phyloP scores from a whole-genome alignment of 179 eudicot genomes.

The Sideroxylon spinosum region DNA sequence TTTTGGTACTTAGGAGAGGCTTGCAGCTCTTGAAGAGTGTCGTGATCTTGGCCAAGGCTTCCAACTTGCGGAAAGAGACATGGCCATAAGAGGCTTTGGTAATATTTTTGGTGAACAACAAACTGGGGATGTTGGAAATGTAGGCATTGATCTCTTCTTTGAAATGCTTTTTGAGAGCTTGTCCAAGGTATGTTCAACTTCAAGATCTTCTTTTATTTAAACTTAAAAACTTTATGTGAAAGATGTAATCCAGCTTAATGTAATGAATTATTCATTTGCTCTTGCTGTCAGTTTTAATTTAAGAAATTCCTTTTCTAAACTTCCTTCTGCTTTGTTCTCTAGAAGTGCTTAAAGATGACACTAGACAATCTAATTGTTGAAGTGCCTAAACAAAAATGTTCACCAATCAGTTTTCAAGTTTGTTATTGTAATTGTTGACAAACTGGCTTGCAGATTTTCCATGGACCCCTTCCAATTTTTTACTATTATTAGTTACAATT shows the following conservation, averaged over 20 bases:
- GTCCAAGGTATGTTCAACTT: slow-evolving; percentile 55
- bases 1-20: slow-evolving; percentile 62
- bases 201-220: not conserved
- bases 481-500: not conserved
- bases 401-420: not conserved
- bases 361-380: not conserved
- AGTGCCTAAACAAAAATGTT: not conserved
- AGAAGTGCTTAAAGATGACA: not conserved
- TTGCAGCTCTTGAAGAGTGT: slow-evolving; percentile 91
- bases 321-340: slow-evolving; percentile 4
- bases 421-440: not conserved
- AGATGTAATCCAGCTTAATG: not conserved
- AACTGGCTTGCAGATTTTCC: slow-evolving; percentile 14
- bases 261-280: not conserved
- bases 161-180: slow-evolving; percentile 98
- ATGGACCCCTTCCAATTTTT: not conserved
- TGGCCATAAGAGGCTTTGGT: slow-evolving; percentile 97
- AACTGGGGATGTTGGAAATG: slow-evolving; percentile 95
- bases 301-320: not conserved
- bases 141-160: slow-evolving; percentile 95
- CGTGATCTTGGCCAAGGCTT: slow-evolving; percentile 95
- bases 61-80: slow-evolving; percentile 95
- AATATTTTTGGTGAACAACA: slow-evolving; percentile 97
- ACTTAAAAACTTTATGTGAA: not conserved
- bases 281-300: not conserved